Conservation (phyloP, 208 protist genomes). For the Naegleria gruberi region DNA sequence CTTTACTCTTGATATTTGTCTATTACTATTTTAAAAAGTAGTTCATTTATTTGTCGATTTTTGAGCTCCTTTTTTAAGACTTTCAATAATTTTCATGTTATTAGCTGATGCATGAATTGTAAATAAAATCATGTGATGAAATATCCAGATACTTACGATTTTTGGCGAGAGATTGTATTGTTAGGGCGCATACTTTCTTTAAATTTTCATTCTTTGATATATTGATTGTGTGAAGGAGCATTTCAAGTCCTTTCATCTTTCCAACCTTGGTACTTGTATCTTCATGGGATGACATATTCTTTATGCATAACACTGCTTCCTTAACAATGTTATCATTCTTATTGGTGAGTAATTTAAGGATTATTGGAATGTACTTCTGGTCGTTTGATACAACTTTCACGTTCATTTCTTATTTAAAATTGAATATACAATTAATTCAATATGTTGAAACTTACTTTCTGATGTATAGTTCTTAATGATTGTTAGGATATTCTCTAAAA, state of each 20-base stretch:
- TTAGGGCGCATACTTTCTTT: not conserved
- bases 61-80: not conserved
- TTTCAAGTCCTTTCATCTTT: not conserved
- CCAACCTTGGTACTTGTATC: slow-evolving; percentile 23
- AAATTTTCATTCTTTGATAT: not conserved
- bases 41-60: not conserved
- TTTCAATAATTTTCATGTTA: slow-evolving; percentile 23
- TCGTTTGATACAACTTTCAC: slow-evolving; percentile 36
- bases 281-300: slow-evolving; percentile 59
- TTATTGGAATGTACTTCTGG: slow-evolving; percentile 53
- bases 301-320: slow-evolving; percentile 67
- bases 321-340: slow-evolving; percentile 68
- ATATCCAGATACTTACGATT: not conserved
- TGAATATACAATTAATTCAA: not conserved
- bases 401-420: not conserved
- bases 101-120: not conserved
- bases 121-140: not conserved
- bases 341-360: slow-evolving; percentile 50
- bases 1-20: not conserved
- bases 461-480: slow-evolving; percentile 45
- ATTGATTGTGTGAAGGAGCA: not conserved
- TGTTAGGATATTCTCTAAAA: slow-evolving; percentile 52
- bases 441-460: not conserved
- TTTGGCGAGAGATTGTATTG: not conserved
- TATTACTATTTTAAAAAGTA: not conserved